Conservation (phyloP, 164 flowering plant species). For the Amborella trichopoda region DNA sequence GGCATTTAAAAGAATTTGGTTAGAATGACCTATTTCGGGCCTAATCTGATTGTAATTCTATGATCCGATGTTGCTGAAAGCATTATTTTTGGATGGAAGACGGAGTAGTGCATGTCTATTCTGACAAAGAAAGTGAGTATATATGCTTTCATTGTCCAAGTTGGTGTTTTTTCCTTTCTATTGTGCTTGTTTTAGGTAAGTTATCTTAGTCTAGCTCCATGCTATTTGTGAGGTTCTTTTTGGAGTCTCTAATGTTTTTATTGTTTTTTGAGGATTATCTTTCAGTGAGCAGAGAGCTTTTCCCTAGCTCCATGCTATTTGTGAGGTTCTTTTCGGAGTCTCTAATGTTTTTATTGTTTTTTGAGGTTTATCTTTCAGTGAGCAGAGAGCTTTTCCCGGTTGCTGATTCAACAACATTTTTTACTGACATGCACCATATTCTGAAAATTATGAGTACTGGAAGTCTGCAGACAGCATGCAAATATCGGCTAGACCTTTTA, state of each 20-base stretch:
- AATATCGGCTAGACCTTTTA: conserved; percentile 54
- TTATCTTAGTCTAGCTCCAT: background rate
- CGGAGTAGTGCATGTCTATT: conserved; percentile 69
- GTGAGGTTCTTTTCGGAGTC: too few species aligned
- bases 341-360: background rate
- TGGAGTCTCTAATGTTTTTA: too few species aligned
- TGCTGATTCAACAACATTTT: conserved; percentile 53
- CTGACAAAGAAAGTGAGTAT: conserved; percentile 40
- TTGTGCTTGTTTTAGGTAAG: background rate
- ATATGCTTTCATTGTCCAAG: too few species aligned
- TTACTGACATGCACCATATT: conserved; percentile 71
- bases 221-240: too few species aligned
- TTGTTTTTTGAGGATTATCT: background rate
- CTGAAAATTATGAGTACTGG: conserved; percentile 43
- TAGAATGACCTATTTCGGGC: too few species aligned
- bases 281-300: too few species aligned
- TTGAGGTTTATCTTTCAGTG: conserved; percentile 17
- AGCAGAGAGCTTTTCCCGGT: conserved; percentile 54
- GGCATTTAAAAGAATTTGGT: too few species aligned
- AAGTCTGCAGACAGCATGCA: conserved; percentile 47
- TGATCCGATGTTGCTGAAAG: too few species aligned
- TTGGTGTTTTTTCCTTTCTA: too few species aligned
- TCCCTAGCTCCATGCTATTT: background rate
- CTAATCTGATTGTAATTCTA: too few species aligned
- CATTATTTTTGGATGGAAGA: conserved; percentile 71